These are phyloP conservation scores for Sphaerosporella brunnea DNA, from an alignment of 495 filamentous ascomycete genomes.

Conservation along the genomic window DNA sequence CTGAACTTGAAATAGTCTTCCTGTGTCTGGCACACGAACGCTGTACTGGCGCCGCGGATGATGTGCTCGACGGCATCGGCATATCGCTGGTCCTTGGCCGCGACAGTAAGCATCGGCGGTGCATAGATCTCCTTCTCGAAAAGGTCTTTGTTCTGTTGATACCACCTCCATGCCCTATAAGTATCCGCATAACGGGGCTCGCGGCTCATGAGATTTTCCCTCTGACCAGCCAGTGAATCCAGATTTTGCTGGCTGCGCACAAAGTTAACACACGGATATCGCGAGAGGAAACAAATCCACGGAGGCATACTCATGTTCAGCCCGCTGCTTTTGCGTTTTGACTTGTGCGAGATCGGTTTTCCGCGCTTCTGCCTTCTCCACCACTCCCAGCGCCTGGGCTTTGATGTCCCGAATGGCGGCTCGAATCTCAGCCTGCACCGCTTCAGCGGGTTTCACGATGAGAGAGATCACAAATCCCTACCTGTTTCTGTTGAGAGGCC, in stretches of 20 bases:
- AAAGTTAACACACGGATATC: too few relatives aligned
- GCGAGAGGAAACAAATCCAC: too few relatives aligned
- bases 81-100: slow-evolving; percentile 56
- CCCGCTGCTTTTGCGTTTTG: slow-evolving; percentile 26
- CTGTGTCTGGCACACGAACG: slow-evolving; percentile 57
- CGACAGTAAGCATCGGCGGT: slow-evolving; percentile 66
- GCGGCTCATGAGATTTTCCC: slow-evolving; percentile 29
- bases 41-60: slow-evolving; percentile 47
- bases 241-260: slow-evolving; percentile 34
- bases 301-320: slow-evolving; percentile 29
- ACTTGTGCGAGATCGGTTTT: too few relatives aligned
- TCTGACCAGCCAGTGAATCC: slow-evolving; percentile 60
- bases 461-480: slow-evolving; percentile 25
- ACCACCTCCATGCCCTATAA: slow-evolving; percentile 57
- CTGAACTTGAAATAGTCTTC: slow-evolving; percentile 57
- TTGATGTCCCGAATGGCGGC: slow-evolving; percentile 31
- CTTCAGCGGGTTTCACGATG: slow-evolving; percentile 9
- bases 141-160: slow-evolving; percentile 46
- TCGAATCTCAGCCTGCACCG: slow-evolving; percentile 32
- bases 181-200: slow-evolving; percentile 46
- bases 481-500: slow-evolving; percentile 39
- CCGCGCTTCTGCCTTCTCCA: too few relatives aligned
- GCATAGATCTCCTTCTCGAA: slow-evolving; percentile 76
- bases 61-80: slow-evolving; percentile 57
- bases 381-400: too few relatives aligned